phyloP scores from a whole-genome alignment of 2,329 filamentous ascomycete genomes.

The Tolypocladium amazonense region DNA sequence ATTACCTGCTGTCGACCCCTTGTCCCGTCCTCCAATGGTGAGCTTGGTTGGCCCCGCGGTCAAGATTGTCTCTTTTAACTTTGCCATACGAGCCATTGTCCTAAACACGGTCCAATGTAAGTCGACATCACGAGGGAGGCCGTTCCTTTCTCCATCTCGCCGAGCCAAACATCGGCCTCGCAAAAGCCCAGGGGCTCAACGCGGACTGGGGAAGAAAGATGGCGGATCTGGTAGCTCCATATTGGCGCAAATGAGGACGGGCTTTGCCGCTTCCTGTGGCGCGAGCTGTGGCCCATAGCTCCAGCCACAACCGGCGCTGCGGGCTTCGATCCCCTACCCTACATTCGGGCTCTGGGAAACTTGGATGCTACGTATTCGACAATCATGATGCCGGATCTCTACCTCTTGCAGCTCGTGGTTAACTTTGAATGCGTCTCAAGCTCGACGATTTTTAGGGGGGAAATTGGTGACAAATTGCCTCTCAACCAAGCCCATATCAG shows the following conservation, averaged over 20 bases:
- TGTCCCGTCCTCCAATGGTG: not conserved
- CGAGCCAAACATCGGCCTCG: not conserved
- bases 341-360: not conserved
- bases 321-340: not conserved
- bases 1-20: not conserved
- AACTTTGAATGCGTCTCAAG: not conserved
- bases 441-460: too few relatives aligned
- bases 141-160: not conserved
- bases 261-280: conserved; percentile 12
- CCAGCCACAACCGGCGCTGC: conserved; percentile 8
- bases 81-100: not conserved
- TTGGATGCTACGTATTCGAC: not conserved
- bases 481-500: not conserved
- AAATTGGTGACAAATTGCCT: not conserved
- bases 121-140: not conserved
- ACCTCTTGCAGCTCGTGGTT: too few relatives aligned
- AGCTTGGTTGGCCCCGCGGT: not conserved
- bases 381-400: not conserved
- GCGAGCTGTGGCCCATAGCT: conserved; percentile 10
- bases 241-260: not conserved
- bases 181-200: not conserved
- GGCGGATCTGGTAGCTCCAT: not conserved
- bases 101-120: not conserved
- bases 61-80: not conserved
- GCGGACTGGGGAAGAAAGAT: not conserved